phyloP scores from a whole-genome alignment of 257 asterid genomes.

The Nicotiana undulata region DNA sequence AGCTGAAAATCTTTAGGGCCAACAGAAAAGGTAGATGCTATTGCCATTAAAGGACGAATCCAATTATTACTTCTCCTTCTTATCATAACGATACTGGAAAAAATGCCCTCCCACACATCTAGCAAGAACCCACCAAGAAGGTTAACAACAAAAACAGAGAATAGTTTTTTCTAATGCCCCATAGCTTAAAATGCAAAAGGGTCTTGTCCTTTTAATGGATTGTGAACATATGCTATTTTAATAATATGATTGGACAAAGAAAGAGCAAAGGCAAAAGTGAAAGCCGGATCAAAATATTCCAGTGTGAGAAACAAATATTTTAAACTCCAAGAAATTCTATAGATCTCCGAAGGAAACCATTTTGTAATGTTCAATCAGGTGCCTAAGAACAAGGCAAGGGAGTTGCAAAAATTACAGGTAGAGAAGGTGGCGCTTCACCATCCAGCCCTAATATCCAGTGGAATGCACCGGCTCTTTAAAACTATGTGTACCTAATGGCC shows the following conservation, averaged over 20 bases:
- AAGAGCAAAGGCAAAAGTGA: too few relatives aligned
- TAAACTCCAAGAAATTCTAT: neutral
- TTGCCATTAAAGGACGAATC: slow-evolving; percentile 45
- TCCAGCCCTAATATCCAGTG: neutral
- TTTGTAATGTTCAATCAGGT: neutral
- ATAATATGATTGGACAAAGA: neutral
- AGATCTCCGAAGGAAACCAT: neutral
- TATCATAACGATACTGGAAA: slow-evolving; percentile 42
- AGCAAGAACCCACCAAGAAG: neutral
- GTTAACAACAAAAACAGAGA: neutral
- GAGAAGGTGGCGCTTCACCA: neutral
- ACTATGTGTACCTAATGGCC: neutral
- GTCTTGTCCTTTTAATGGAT: neutral
- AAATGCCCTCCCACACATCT: slow-evolving; percentile 1
- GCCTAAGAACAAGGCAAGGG: neutral
- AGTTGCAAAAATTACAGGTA: neutral
- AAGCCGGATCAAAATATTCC: neutral
- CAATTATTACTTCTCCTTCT: slow-evolving; percentile 19
- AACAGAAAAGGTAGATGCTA: slow-evolving; percentile 15
- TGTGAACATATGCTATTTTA: neutral
- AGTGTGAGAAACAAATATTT: neutral
- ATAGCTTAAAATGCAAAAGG: neutral
- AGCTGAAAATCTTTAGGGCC: slow-evolving; percentile 8
- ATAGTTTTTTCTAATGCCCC: neutral
- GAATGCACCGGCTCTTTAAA: neutral